phyloP scores from a whole-genome alignment of 192 early-diverging fungal genomes.

The Backusella luteola region DNA sequence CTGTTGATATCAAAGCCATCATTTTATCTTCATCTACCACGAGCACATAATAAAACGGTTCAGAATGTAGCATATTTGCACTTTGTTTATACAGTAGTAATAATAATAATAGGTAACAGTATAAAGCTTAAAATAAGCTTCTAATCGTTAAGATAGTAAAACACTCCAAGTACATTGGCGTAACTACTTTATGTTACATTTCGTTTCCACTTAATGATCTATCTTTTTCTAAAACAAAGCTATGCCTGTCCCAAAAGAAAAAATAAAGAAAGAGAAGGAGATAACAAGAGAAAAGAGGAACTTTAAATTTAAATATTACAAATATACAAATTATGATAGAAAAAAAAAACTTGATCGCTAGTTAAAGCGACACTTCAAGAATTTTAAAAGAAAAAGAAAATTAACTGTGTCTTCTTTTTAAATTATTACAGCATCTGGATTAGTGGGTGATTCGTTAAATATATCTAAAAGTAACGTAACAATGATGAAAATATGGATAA shows the following conservation, averaged over 20 bases:
- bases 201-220: neutral
- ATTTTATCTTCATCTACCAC: neutral
- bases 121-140: neutral
- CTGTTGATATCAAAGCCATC: no score
- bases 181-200: neutral
- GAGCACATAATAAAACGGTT: neutral
- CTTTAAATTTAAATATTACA: neutral
- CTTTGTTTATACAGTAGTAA: neutral
- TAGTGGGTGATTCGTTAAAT: neutral
- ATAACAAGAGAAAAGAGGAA: neutral
- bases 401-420: no score
- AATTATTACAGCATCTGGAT: neutral
- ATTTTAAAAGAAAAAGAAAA: neutral
- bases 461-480: neutral
- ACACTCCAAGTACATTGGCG: neutral
- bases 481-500: neutral
- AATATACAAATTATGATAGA: neutral
- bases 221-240: neutral
- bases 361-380: neutral
- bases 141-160: conserved; percentile 9
- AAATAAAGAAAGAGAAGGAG: neutral
- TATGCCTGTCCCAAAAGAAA: neutral
- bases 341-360: neutral
- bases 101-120: neutral
- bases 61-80: neutral